Conservation (phyloP, 169 alveolate species). For the Plasmodium vivax region DNA sequence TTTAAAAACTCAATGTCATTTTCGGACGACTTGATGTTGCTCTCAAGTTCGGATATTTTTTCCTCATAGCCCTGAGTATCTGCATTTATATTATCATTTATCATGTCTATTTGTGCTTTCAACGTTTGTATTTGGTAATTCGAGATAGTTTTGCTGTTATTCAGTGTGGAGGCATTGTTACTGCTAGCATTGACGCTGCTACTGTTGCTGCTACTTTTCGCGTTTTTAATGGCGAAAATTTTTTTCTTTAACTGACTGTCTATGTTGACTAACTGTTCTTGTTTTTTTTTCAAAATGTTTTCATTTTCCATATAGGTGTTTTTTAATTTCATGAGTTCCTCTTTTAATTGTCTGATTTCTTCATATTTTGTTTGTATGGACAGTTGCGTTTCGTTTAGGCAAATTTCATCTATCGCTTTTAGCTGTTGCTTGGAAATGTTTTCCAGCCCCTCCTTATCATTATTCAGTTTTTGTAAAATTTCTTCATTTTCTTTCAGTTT, state of each 20-base stretch:
- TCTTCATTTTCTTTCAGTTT: slow-evolving; percentile 70
- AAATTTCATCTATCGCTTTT: slow-evolving; percentile 69
- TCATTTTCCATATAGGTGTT: slow-evolving; percentile 53
- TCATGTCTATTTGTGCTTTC: slow-evolving; percentile 67
- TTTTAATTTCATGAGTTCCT: slow-evolving; percentile 45
- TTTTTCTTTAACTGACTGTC: slow-evolving; percentile 65
- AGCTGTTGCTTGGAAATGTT: slow-evolving; percentile 54
- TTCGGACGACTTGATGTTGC: slow-evolving; percentile 37
- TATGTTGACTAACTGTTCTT: slow-evolving; percentile 56
- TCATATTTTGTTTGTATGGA: slow-evolving; percentile 74
- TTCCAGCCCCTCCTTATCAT: slow-evolving; percentile 61
- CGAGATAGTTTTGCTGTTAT: slow-evolving; percentile 20
- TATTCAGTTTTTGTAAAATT: slow-evolving; percentile 57
- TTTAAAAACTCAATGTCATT: slow-evolving; percentile 70
- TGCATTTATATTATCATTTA: slow-evolving; percentile 43
- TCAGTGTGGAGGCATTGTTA: neutral
- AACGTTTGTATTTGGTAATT: slow-evolving; percentile 46
- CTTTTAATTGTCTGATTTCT: slow-evolving; percentile 60
- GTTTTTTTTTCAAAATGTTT: slow-evolving; percentile 48
- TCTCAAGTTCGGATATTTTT: slow-evolving; percentile 28
- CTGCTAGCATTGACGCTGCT: slow-evolving; percentile 4
- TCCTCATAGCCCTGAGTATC: slow-evolving; percentile 45
- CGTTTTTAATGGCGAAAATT: slow-evolving; percentile 32
- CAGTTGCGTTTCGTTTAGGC: slow-evolving; percentile 66
- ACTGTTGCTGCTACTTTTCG: slow-evolving; percentile 1